phyloP scores from a whole-genome alignment of 129 eudicot genomes.

The Flaveria sonorensis region DNA sequence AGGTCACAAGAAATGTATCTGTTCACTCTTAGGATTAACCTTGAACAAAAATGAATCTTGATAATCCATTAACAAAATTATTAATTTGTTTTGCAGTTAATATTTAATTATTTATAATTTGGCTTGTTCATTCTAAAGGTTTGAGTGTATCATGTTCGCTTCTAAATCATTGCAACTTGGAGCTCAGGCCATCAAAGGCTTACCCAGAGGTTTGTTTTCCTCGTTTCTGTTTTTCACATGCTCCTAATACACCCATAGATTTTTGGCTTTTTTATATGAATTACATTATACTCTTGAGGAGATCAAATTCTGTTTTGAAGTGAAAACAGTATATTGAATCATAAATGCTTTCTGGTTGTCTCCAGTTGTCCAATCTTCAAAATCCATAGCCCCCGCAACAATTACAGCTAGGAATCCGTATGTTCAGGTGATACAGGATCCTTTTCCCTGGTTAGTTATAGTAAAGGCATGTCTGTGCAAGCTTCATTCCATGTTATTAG shows the following conservation, averaged over 20 bases:
- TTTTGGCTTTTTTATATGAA: background rate
- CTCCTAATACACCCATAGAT: background rate
- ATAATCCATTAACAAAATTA: background rate
- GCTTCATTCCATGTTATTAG: background rate
- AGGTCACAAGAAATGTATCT: background rate
- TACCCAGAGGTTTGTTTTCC: conserved; percentile 22
- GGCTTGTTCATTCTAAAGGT: background rate
- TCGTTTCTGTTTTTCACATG: background rate
- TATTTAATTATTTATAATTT: background rate
- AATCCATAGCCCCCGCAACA: conserved; percentile 33
- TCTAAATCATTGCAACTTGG: conserved; percentile 27
- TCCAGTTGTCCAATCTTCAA: conserved; percentile 21
- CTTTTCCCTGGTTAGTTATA: background rate
- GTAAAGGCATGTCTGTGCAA: background rate
- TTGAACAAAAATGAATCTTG: background rate
- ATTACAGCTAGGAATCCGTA: conserved; percentile 35
- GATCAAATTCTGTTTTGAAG: too few relatives aligned
- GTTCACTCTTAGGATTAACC: background rate
- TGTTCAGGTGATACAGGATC: conserved; percentile 25
- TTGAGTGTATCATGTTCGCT: conserved; percentile 17
- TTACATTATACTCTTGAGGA: background rate
- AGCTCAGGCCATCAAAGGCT: conserved; percentile 19
- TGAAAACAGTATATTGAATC: background rate
- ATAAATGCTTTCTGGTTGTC: background rate
- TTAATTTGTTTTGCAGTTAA: conserved; percentile 11